Percentiles rank a stretch among this genome's conserved stretches.
phyloP scores from a whole-genome alignment of 2,329 filamentous ascomycete species.

The Parafenestella ontariensis region DNA sequence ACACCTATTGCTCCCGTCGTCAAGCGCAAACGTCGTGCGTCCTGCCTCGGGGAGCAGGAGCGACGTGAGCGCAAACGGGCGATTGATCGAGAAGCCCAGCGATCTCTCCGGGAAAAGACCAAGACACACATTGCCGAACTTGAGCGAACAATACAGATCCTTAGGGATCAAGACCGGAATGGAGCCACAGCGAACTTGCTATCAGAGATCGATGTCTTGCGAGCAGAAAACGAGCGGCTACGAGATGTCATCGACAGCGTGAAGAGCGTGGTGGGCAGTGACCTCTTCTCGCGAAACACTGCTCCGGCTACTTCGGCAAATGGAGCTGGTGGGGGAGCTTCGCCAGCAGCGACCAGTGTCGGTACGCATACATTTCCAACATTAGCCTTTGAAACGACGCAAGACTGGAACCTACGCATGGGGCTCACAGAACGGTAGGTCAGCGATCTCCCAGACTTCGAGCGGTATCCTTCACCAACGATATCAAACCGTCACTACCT shows the following conservation, averaged over 20 bases:
- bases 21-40: constrained; percentile 44
- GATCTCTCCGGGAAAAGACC: constrained; percentile 47
- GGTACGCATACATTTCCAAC: constrained; percentile 30
- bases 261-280: constrained; percentile 38
- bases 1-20: constrained; percentile 33
- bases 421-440: constrained; percentile 37
- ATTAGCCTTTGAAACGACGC: not conserved
- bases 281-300: constrained; percentile 22
- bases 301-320: constrained; percentile 7
- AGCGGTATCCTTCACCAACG: constrained; percentile 20
- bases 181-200: constrained; percentile 40
- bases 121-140: constrained; percentile 48
- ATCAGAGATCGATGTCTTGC: constrained; percentile 39
- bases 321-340: constrained; percentile 12
- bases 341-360: constrained; percentile 28
- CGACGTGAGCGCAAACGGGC: constrained; percentile 44
- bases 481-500: constrained; percentile 20
- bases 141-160: constrained; percentile 45
- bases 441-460: constrained; percentile 29
- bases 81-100: constrained; percentile 46
- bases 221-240: constrained; percentile 45
- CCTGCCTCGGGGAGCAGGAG: constrained; percentile 46
- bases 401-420: constrained; percentile 8
- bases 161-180: constrained; percentile 43
- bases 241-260: constrained; percentile 45